These are phyloP conservation scores for Ceratocystis alfenasii DNA, from an alignment of 2,329 filamentous ascomycete species.

Conservation along the genomic window DNA sequence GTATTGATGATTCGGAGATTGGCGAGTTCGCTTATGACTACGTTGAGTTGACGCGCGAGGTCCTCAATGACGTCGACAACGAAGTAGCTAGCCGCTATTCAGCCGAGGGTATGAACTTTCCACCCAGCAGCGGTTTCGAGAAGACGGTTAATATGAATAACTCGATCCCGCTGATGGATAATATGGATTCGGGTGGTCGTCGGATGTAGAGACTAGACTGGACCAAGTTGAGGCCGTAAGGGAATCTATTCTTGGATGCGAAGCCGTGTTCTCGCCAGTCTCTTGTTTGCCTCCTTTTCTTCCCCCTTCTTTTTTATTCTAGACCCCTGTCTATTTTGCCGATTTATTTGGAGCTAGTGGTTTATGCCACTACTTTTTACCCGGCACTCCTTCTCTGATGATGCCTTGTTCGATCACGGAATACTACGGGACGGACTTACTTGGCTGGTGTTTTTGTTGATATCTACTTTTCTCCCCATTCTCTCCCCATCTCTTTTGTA, in stretches of 20 bases:
- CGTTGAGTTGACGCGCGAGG: conserved; percentile 61
- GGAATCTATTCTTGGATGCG: too few species aligned
- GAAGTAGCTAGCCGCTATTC: conserved; percentile 37
- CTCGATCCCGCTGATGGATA: conserved; percentile 33
- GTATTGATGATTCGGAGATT: conserved; percentile 81
- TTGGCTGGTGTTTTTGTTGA: conserved; percentile 13
- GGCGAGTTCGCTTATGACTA: conserved; percentile 96
- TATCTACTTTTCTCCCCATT: neutral
- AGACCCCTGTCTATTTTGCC: neutral
- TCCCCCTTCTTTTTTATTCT: neutral
- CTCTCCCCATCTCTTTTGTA: neutral
- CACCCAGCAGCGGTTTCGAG: conserved; percentile 31
- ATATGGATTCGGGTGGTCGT: conserved; percentile 25
- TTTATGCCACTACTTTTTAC: neutral
- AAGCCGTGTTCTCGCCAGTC: too few species aligned
- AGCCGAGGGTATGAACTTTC: conserved; percentile 32
- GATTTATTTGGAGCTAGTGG: neutral
- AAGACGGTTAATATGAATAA: conserved; percentile 35
- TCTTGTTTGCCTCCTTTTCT: neutral
- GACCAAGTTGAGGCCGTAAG: neutral
- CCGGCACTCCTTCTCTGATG: neutral
- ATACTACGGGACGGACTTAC: conserved; percentile 13
- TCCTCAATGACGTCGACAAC: conserved; percentile 37
- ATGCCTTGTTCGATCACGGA: conserved; percentile 12
- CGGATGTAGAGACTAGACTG: neutral